Conservation (phyloP, 2,329 filamentous ascomycete genomes). For the Fusarium lyarnte region DNA sequence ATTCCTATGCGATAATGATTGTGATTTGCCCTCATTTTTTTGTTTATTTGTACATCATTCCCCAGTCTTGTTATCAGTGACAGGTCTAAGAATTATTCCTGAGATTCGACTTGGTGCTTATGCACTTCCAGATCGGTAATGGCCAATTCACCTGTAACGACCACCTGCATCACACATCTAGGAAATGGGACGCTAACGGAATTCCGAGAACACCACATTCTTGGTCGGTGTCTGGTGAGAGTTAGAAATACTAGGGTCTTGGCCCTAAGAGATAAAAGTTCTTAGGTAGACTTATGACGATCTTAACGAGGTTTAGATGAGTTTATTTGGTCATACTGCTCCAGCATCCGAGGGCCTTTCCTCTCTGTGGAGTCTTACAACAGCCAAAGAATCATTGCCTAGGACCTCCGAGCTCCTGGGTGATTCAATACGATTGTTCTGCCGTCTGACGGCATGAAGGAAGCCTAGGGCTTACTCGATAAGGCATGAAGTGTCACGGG, state of each 20-base stretch:
- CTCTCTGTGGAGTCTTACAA: no score
- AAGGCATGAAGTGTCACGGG: neutral
- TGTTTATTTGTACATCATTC: neutral
- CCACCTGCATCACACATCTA: neutral
- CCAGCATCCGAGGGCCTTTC: rapidly evolving
- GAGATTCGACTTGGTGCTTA: neutral
- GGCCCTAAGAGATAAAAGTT: no score
- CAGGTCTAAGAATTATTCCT: neutral
- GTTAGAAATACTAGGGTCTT: neutral
- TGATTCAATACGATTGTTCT: neutral
- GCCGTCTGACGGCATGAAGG: neutral
- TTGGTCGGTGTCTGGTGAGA: no score
- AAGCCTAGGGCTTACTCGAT: neutral
- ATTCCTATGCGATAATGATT: neutral
- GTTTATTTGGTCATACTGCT: neutral
- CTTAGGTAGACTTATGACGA: no score
- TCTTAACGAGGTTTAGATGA: rapidly evolving
- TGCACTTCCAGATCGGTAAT: neutral
- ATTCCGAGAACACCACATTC: neutral
- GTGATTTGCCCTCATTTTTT: rapidly evolving
- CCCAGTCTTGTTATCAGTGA: no score
- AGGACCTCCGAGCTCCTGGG: rapidly evolving
- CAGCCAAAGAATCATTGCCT: rapidly evolving
- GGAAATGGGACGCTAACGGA: no score
- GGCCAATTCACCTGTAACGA: rapidly evolving